A percentile compares a stretch with the other conserved stretches of the same genome.
phyloP scores from a whole-genome alignment of 257 asterid species.

The Linaria vulgaris region DNA sequence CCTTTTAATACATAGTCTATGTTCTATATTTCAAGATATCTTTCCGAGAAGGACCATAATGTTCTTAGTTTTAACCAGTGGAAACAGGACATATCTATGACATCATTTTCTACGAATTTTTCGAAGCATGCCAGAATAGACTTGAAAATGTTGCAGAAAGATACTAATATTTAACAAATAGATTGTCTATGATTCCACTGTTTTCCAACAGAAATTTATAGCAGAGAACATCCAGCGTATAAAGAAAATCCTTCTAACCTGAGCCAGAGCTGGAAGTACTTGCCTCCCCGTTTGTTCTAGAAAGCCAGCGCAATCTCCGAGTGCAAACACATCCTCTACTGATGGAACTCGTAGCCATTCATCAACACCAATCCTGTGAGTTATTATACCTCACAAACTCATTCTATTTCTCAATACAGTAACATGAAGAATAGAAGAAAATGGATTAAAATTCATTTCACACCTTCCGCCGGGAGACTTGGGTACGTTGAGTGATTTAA shows the following conservation, averaged over 20 bases:
- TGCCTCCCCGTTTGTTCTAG: constrained; percentile 74
- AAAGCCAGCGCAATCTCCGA: constrained; percentile 94
- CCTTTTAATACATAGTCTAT: too few relatives aligned
- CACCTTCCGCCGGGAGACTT: constrained; percentile 96
- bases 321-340: constrained; percentile 76
- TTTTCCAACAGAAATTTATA: too few relatives aligned
- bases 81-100: too few relatives aligned
- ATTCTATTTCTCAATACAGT: not conserved
- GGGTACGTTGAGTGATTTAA: constrained; percentile 62
- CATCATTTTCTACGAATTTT: too few relatives aligned
- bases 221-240: not conserved
- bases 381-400: not conserved
- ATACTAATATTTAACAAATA: too few relatives aligned
- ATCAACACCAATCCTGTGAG: constrained; percentile 72
- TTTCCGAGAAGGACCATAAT: too few relatives aligned
- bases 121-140: too few relatives aligned
- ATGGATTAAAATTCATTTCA: not conserved
- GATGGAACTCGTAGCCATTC: constrained; percentile 89
- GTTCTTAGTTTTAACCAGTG: too few relatives aligned
- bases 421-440: not conserved
- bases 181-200: too few relatives aligned
- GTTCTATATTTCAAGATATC: too few relatives aligned
- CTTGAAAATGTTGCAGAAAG: too few relatives aligned
- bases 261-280: constrained; percentile 95
- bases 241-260: constrained; percentile 45